Evolutionary conservation across 441 rosid species (phyloP).

Genomic region (Bocquillonia castaneifolia): DNA sequence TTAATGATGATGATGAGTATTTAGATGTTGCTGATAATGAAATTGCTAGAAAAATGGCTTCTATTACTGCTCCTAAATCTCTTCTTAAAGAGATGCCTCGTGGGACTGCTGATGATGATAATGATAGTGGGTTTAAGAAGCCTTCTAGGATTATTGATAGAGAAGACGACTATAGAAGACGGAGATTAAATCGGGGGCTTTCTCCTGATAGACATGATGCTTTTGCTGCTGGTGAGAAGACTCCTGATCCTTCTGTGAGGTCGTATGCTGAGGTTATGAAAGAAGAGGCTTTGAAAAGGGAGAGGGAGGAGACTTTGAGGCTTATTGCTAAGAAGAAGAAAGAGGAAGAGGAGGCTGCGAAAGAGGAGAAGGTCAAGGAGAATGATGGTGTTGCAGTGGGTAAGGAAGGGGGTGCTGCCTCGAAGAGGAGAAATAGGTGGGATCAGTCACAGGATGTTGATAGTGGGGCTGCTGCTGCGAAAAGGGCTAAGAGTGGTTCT

Average conservation of each 20-base stretch:
- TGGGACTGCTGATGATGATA: conserved; percentile 48
- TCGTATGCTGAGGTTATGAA: conserved; percentile 80
- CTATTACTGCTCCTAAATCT: conserved; percentile 89
- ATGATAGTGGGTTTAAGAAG: conserved; percentile 49
- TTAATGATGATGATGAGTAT: conserved; percentile 71
- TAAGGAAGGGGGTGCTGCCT: conserved; percentile 19
- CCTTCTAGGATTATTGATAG: conserved; percentile 71
- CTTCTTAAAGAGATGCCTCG: conserved; percentile 74
- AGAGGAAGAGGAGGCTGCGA: conserved; percentile 57
- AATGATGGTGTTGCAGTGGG: conserved; percentile 31
- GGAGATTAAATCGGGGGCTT: conserved; percentile 66
- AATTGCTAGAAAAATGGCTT: conserved; percentile 70
- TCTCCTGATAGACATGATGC: conserved; percentile 93
- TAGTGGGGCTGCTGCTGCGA: conserved; percentile 37
- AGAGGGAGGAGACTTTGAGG: conserved; percentile 66
- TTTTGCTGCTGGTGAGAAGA: conserved; percentile 83
- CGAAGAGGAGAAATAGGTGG: conserved; percentile 94
- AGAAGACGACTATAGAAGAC: conserved; percentile 77
- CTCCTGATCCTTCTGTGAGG: conserved; percentile 75
- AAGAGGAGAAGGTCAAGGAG: conserved; percentile 37
- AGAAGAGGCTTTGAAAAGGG: conserved; percentile 70
- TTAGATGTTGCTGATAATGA: conserved; percentile 56
- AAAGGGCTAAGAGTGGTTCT: conserved; percentile 58
- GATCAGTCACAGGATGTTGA: conserved; percentile 70
- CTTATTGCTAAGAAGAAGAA: conserved; percentile 69